These are phyloP conservation scores for Colletotrichum brevisporum DNA, from an alignment of 2,329 filamentous ascomycete genomes.

Conservation along the genomic window DNA sequence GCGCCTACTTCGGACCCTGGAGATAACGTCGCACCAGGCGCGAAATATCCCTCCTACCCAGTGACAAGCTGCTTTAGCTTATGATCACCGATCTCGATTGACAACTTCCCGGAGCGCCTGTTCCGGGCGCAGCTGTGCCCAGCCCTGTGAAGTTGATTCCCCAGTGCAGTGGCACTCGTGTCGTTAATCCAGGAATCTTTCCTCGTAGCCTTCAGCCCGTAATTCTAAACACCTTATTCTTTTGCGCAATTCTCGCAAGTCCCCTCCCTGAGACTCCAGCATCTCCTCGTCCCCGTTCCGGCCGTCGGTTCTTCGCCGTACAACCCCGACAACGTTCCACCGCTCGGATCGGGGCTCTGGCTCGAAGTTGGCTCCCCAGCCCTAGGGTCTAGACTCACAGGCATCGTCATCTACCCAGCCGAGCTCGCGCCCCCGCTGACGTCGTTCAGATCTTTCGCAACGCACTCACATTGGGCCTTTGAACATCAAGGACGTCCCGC, in stretches of 20 bases:
- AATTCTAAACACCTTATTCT: constrained; percentile 3
- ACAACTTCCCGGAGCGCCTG: constrained; percentile 28
- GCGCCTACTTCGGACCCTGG: constrained; percentile 23
- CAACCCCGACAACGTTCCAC: background rate
- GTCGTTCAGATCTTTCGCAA: constrained; percentile 3
- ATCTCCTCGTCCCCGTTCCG: constrained; percentile 2
- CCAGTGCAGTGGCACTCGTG: background rate
- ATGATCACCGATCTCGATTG: constrained; percentile 30
- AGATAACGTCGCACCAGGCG: constrained; percentile 23
- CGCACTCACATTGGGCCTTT: background rate
- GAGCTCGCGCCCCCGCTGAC: constrained; percentile 16
- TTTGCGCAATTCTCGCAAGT: constrained; percentile 1
- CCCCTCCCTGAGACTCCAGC: background rate
- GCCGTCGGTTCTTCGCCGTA: background rate
- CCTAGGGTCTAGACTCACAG: background rate
- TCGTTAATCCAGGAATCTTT: background rate
- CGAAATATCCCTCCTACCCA: constrained; percentile 22
- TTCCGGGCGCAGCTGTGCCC: constrained; percentile 9
- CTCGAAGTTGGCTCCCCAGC: background rate
- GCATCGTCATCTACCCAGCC: too few species aligned
- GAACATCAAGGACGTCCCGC: too few species aligned
- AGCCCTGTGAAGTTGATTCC: too few species aligned
- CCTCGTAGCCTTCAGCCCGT: background rate
- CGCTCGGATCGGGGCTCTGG: constrained; percentile 4
- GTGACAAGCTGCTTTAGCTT: constrained; percentile 28